A percentile compares a stretch with the other conserved stretches of the same genome.
Evolutionary conservation across 495 filamentous ascomycete species (phyloP).

Genomic region (Letharia columbiana): DNA sequence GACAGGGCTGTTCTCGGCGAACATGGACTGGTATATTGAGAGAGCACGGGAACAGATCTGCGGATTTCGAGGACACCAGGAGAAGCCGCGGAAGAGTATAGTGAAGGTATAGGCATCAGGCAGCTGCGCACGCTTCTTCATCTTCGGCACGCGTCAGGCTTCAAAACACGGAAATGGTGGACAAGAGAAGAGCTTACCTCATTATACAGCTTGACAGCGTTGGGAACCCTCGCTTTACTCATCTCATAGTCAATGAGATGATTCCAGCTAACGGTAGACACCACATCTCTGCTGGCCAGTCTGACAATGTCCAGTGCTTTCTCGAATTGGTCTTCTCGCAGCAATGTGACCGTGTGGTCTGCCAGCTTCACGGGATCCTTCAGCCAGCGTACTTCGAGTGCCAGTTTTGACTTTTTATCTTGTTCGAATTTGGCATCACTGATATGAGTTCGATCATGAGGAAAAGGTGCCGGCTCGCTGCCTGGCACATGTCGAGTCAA

Average conservation of each 20-base stretch:
- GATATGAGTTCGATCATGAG: too few species aligned
- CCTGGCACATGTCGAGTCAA: neutral
- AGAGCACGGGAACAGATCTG: slow-evolving; percentile 53
- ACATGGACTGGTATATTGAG: slow-evolving; percentile 65
- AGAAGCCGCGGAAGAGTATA: slow-evolving; percentile 69
- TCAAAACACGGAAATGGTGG: neutral
- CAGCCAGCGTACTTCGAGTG: slow-evolving; percentile 53
- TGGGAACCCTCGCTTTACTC: slow-evolving; percentile 45
- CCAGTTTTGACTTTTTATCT: slow-evolving; percentile 23
- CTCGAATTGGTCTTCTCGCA: slow-evolving; percentile 46
- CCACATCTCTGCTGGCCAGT: slow-evolving; percentile 49
- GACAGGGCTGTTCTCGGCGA: slow-evolving; percentile 45
- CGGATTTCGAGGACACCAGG: slow-evolving; percentile 41
- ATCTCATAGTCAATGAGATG: slow-evolving; percentile 66
- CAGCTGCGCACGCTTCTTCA: slow-evolving; percentile 79
- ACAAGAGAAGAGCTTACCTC: slow-evolving; percentile 45
- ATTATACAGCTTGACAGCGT: slow-evolving; percentile 71
- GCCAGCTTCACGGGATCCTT: slow-evolving; percentile 59
- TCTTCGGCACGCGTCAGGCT: slow-evolving; percentile 40
- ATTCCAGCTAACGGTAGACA: slow-evolving; percentile 76
- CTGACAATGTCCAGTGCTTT: slow-evolving; percentile 61
- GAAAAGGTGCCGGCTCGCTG: neutral
- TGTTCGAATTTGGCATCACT: neutral
- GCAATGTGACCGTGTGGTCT: slow-evolving; percentile 46
- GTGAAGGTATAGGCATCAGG: slow-evolving; percentile 75